Conservation (phyloP, 1,284 basidiomycete species). For the Blastosporella zonata region DNA sequence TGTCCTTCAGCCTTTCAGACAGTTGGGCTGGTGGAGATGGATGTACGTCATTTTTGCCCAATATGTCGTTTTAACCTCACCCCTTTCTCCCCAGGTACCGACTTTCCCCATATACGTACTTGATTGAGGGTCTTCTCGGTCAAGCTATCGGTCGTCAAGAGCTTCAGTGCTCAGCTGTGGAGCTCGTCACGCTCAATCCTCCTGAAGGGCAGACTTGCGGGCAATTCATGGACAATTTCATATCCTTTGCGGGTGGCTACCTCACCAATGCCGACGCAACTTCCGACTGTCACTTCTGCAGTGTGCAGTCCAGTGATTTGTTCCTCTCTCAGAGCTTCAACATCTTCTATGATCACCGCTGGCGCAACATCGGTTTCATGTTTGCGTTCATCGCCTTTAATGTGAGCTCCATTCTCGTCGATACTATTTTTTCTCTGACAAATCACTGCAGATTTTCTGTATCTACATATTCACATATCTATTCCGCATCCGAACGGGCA, state of each 20-base stretch:
- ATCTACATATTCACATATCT: conserved; percentile 32
- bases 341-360: conserved; percentile 46
- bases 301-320: conserved; percentile 39
- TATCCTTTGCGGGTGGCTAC: conserved; percentile 59
- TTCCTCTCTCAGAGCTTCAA: conserved; percentile 43
- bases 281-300: conserved; percentile 53
- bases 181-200: conserved; percentile 52
- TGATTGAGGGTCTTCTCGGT: conserved; percentile 56
- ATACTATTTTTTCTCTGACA: not conserved
- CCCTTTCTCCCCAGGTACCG: conserved; percentile 35
- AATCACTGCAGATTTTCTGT: conserved; percentile 22
- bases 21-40: conserved; percentile 81
- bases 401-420: conserved; percentile 31
- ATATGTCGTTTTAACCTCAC: not conserved
- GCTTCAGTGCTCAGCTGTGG: conserved; percentile 54
- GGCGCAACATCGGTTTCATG: conserved; percentile 51
- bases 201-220: conserved; percentile 61
- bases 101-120: conserved; percentile 75
- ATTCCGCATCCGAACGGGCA: conserved; percentile 31
- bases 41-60: conserved; percentile 45
- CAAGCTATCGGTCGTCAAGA: conserved; percentile 47
- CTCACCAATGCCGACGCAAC: conserved; percentile 58
- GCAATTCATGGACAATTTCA: conserved; percentile 53
- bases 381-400: conserved; percentile 45
- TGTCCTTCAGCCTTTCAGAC: conserved; percentile 59